phyloP scores from a whole-genome alignment of 352 stramenopile species.

The Phytophthora cactorum region DNA sequence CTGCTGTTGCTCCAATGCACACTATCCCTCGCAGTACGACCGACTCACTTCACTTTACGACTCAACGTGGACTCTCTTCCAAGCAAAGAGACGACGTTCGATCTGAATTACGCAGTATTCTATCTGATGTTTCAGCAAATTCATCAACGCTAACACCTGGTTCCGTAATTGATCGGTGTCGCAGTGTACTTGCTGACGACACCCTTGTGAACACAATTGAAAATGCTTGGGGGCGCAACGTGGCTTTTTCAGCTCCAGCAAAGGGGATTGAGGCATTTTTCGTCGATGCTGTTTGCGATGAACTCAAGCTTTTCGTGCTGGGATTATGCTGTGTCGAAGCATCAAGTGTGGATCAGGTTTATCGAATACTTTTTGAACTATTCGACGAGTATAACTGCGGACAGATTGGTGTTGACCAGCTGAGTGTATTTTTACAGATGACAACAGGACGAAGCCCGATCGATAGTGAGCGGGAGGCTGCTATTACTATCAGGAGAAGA shows the following conservation, averaged over 20 bases:
- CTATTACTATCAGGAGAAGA: slow-evolving; percentile 5
- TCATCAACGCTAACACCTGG: neutral
- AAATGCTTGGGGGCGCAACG: neutral
- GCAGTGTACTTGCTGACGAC: slow-evolving; percentile 10
- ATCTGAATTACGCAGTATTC: slow-evolving; percentile 13
- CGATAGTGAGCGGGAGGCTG: slow-evolving; percentile 32
- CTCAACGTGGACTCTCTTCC: too few relatives aligned
- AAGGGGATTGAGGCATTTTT: neutral
- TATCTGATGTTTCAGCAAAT: slow-evolving; percentile 2
- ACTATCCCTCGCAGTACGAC: neutral
- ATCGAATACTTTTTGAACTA: slow-evolving; percentile 49
- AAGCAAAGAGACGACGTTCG: neutral
- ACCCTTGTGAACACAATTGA: slow-evolving; percentile 5
- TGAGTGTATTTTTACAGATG: slow-evolving; percentile 19
- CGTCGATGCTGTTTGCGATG: neutral
- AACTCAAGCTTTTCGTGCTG: slow-evolving; percentile 33
- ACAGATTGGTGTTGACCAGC: slow-evolving; percentile 22
- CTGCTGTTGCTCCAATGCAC: neutral
- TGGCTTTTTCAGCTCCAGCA: too few relatives aligned
- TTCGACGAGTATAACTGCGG: slow-evolving; percentile 30
- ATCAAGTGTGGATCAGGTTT: slow-evolving; percentile 30
- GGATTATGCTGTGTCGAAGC: slow-evolving; percentile 44
- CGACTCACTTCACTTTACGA: too few relatives aligned
- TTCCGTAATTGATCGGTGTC: slow-evolving; percentile 8
- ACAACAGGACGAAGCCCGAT: slow-evolving; percentile 6